A percentile compares a stretch with the other conserved stretches of the same genome.
Conservation (phyloP, 192 early-diverging fungal species). For the Backusella morwellensis region DNA sequence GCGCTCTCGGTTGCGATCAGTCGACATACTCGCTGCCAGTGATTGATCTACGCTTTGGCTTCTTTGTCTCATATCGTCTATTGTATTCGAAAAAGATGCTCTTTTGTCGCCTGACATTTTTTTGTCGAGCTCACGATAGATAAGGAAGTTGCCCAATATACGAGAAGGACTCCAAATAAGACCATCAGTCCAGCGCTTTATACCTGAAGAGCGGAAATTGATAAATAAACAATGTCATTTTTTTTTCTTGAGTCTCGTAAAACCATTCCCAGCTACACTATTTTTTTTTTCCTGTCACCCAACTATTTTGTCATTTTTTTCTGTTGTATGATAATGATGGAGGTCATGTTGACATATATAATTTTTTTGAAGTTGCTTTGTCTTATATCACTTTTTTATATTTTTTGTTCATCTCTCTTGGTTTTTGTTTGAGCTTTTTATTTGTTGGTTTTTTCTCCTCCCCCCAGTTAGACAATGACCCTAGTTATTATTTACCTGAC, state of each 20-base stretch:
- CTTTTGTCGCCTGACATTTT: slow-evolving; percentile 15
- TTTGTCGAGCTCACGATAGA: slow-evolving; percentile 74
- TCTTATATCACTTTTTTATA: not conserved
- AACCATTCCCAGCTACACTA: not conserved
- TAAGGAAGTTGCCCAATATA: slow-evolving; percentile 76
- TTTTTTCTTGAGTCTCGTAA: not conserved
- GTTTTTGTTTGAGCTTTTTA: not conserved
- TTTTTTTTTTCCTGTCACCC: not conserved
- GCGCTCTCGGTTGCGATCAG: slow-evolving; percentile 51
- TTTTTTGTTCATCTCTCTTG: not conserved
- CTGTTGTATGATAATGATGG: not conserved
- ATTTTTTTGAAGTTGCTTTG: not conserved
- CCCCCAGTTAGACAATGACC: slow-evolving; percentile 1
- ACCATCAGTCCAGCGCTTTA: slow-evolving; percentile 89
- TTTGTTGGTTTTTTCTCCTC: not conserved
- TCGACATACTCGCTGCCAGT: not conserved
- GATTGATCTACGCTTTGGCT: slow-evolving; percentile 8
- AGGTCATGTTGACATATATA: not conserved
- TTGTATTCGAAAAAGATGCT: slow-evolving; percentile 6
- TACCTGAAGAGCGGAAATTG: slow-evolving; percentile 36
- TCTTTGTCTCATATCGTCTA: not conserved
- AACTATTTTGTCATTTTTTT: not conserved
- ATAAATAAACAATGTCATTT: not conserved
- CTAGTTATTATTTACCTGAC: slow-evolving; percentile 41
- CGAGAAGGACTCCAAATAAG: slow-evolving; percentile 81